These are phyloP conservation scores for Ilyonectria sp. DNA, from an alignment of 2,329 filamentous ascomycete genomes.

Conservation along the genomic window DNA sequence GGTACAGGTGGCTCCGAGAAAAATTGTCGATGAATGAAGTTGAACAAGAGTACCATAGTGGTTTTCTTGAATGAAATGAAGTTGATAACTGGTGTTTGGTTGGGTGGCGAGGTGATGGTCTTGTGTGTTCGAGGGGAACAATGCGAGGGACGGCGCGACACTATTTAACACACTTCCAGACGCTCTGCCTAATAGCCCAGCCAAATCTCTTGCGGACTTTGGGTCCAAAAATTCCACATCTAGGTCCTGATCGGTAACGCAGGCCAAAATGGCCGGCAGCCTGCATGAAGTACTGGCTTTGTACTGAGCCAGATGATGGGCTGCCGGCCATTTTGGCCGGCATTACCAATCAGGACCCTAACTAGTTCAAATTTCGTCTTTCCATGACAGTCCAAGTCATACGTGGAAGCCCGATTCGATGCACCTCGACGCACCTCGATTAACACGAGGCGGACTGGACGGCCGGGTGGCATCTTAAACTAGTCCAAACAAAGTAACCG, in stretches of 20 bases:
- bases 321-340: too few species aligned
- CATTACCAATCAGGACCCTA: too few species aligned
- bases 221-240: not conserved
- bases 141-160: not conserved
- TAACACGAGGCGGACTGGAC: not conserved
- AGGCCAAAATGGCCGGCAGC: too few species aligned
- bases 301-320: too few species aligned
- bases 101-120: not conserved
- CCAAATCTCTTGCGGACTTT: not conserved
- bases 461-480: not conserved
- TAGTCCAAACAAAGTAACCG: constrained; percentile 23
- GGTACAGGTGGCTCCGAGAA: not conserved
- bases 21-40: not conserved
- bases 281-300: too few species aligned
- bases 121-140: not conserved
- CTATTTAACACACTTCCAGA: not conserved
- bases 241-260: too few species aligned
- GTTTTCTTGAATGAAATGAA: not conserved
- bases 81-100: not conserved
- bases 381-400: not conserved
- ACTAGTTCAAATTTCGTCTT: not conserved
- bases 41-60: not conserved
- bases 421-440: not conserved
- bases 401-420: not conserved
- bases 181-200: not conserved